Conservation (phyloP, 2,329 filamentous ascomycete species). For the Juglanconis oblonga region DNA sequence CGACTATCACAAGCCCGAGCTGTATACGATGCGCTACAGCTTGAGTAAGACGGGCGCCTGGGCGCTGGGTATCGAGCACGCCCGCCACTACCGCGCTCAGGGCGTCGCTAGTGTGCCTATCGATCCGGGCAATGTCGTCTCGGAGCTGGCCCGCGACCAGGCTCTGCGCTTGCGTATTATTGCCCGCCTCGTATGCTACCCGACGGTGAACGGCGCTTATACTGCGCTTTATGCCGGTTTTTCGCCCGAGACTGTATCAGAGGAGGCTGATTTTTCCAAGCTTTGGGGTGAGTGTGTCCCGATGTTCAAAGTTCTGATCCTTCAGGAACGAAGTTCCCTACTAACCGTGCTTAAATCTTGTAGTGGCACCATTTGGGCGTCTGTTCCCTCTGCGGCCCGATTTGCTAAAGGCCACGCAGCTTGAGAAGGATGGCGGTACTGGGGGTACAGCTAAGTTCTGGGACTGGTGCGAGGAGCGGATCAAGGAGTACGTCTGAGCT, state of each 20-base stretch:
- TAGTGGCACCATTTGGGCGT: slow-evolving; percentile 38
- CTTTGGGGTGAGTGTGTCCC: slow-evolving; percentile 21
- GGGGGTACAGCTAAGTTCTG: slow-evolving; percentile 36
- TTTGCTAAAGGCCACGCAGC: slow-evolving; percentile 27
- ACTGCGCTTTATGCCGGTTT: slow-evolving; percentile 37
- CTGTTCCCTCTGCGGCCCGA: slow-evolving; percentile 30
- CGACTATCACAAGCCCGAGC: slow-evolving; percentile 9
- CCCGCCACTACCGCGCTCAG: slow-evolving; percentile 20
- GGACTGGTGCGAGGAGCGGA: slow-evolving; percentile 39
- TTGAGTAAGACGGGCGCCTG: slow-evolving; percentile 26
- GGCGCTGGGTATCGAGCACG: slow-evolving; percentile 23
- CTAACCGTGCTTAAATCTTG: neutral
- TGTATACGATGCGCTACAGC: slow-evolving; percentile 19
- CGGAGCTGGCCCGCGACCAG: slow-evolving; percentile 20
- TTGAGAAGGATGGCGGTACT: slow-evolving; percentile 35
- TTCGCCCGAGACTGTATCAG: slow-evolving; percentile 31
- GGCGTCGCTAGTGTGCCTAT: slow-evolving; percentile 25
- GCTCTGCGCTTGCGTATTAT: neutral
- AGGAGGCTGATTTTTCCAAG: too few relatives aligned
- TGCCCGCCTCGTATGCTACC: slow-evolving; percentile 16
- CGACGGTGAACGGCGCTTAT: slow-evolving; percentile 32
- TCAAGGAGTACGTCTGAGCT: slow-evolving; percentile 27
- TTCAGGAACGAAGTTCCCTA: too few relatives aligned
- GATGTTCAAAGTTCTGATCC: too few relatives aligned
- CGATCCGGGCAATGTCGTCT: slow-evolving; percentile 27